Base-by-base conservation (phyloP, 2,329 filamentous ascomycete species). In the Colletotrichum neosansevieriae region DNA sequence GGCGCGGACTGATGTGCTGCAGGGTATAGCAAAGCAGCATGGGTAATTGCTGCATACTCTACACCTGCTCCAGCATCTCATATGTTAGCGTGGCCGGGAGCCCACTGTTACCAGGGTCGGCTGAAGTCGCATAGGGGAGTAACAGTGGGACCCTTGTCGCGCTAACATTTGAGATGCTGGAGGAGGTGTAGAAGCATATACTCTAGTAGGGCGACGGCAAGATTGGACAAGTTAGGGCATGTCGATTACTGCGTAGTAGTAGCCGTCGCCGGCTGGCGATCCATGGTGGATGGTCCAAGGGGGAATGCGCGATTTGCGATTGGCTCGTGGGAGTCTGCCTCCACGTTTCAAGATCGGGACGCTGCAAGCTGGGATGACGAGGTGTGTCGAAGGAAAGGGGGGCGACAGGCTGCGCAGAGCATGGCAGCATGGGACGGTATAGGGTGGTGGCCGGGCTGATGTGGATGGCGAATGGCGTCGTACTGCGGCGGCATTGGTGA, bases 341-440 rank as follows among this genome's bases (percentile, higher is more conserved):
- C 67, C 29, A 63, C 51, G 67, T 69, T 69, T 69, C 67, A 67
- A 69, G 63, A 63, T 36, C 44, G 58, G 63, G 67, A 19, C 51
- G 63, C 50, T 63, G 67, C 63, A 68, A 58, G 63, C 57, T 49
- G 53, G 57, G 57, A 67, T 69, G 58, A 54, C 34, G 51, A 69
- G 66, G 61, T 69, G 57, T 24, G 57, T 61, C 63, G 36, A 67
- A 58, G 58, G 36, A 53, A 44, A n/a, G n/a, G 58, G 47, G 29
- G 38, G 54, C 54, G 40, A 65, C 40, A 34, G 50, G 58, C 47
- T 34, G 53, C 24, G 51, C 12, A 54, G 51, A 15, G 24, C 29
- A 29, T 29, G 44, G 44, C 44, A 62, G 51, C 50, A 69, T 67
- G 50, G 58, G 63, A 67, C 51, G 67, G 63, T 50, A 66, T 42